Evolutionary conservation across 495 filamentous ascomycete genomes (phyloP), one percentile per base, ranked within the genome.

Genomic region (Xylaria cubensis): DNA sequence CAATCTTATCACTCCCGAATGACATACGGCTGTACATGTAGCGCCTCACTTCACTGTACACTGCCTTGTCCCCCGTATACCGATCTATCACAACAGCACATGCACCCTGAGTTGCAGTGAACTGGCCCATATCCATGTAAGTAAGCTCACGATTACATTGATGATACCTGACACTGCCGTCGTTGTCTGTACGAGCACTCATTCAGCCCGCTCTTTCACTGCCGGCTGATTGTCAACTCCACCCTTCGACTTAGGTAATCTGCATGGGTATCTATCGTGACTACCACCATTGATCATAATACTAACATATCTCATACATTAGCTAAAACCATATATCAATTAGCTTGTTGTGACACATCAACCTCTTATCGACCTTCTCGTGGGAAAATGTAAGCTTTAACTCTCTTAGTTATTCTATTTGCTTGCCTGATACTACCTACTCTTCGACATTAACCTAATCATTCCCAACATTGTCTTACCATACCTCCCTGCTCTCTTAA

Each of bases 21-120:
- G 53, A 12, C 53, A 32, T 29, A 55, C 53, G 26, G 53, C 53
- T 56, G 53, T 56, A 32, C 53, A 32, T 56, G 53, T 56, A 56
- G 53, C 53, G 32, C 26, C 26, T 56, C 26, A 24, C 50, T 24
- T 29, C n/a, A 29, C 51, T 29, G 51, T 32, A 56, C 53, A 55
- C n/a, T 32, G 29, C 53, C 24, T 39, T 39, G 36, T 8, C 34
- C 36, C 32, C 21, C 53, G 53, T 56, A 29, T 21, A 29, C 55
- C 26, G 26, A 56, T 36, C 29, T 7, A n/a, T n/a, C 2, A 19
- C 29, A 34, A 17, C 13, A 59, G 55, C 15, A 15, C 13, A 59
- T 59, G 55, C 55, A 36, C 4, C 55, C 55, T 15, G 17, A 46
- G 42, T 44, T 63, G 59, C 42, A 39, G 15, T 63, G 55, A 36